phyloP scores from a whole-genome alignment of 371 early-diverging fungal species.

The Cokeromyces recurvatus region DNA sequence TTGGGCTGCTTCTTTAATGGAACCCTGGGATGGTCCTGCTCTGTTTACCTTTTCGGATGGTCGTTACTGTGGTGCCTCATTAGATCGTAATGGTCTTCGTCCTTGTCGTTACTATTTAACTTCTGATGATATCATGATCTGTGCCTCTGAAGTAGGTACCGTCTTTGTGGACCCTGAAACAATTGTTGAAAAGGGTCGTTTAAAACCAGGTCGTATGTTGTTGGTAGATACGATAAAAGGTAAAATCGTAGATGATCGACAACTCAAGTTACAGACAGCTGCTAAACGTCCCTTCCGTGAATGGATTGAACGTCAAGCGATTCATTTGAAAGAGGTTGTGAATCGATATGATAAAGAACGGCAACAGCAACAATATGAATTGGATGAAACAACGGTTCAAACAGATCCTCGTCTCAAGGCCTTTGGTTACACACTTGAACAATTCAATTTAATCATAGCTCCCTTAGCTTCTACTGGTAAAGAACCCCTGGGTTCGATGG shows the following conservation, averaged over 20 bases:
- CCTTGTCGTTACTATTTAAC: constrained; percentile 96
- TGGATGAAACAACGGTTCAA: constrained; percentile 44
- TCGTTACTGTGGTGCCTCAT: constrained; percentile 90
- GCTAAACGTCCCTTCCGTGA: constrained; percentile 67
- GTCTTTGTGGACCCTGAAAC: constrained; percentile 77
- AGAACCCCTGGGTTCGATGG: constrained; percentile 97
- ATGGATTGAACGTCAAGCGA: constrained; percentile 81
- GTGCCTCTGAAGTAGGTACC: constrained; percentile 95
- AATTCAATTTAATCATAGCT: constrained; percentile 79
- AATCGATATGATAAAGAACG: constrained; percentile 4
- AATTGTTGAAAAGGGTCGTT: constrained; percentile 86
- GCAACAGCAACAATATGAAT: constrained; percentile 17
- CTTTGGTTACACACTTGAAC: constrained; percentile 92
- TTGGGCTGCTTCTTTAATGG: constrained; percentile 96
- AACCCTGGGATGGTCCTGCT: constrained; percentile 98
- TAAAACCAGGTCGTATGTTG: constrained; percentile 95
- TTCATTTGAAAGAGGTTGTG: constrained; percentile 64
- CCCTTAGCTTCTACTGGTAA: constrained; percentile 89
- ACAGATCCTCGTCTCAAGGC: constrained; percentile 82
- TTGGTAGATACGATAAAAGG: constrained; percentile 95
- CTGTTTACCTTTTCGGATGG: constrained; percentile 95
- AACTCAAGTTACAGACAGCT: constrained; percentile 77
- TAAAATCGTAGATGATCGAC: constrained; percentile 82
- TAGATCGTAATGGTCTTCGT: constrained; percentile 95
- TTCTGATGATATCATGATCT: constrained; percentile 90